A percentile compares a stretch with the other conserved stretches of the same genome.
These are phyloP conservation scores for Ogataea henricii DNA, from an alignment of 805 yeast species.

Conservation along the genomic window DNA sequence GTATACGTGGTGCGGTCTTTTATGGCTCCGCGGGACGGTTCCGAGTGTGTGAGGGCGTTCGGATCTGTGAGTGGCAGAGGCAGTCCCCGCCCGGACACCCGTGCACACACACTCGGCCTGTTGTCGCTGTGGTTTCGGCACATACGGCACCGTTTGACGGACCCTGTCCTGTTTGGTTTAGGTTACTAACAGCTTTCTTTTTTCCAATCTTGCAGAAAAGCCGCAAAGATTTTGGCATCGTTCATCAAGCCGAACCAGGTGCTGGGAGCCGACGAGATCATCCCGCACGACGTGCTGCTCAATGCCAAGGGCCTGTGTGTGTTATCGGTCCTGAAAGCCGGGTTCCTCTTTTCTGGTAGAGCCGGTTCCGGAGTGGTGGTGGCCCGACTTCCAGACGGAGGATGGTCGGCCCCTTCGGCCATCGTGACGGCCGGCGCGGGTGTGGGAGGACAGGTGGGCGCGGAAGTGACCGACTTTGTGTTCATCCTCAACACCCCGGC, in stretches of 20 bases:
- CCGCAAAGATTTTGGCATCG: slow-evolving; percentile 86
- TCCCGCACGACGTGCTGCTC: slow-evolving; percentile 84
- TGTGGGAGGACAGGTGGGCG: slow-evolving; percentile 97
- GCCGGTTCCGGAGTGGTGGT: slow-evolving; percentile 97
- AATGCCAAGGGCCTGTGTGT: slow-evolving; percentile 93
- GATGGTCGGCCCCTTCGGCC: slow-evolving; percentile 98
- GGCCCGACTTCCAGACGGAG: slow-evolving; percentile 90
- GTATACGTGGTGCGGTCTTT: neutral
- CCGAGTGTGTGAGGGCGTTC: no score
- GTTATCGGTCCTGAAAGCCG: slow-evolving; percentile 94
- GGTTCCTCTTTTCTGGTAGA: slow-evolving; percentile 92
- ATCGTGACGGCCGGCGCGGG: slow-evolving; percentile 97
- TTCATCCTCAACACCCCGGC: slow-evolving; percentile 83
- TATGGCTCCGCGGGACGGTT: no score
- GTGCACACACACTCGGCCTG: no score
- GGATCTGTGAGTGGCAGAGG: neutral
- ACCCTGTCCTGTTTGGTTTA: no score
- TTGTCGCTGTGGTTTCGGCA: neutral
- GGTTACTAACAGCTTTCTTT: slow-evolving; percentile 4
- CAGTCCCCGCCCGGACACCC: no score
- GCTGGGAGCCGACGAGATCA: slow-evolving; percentile 83
- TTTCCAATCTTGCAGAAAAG: slow-evolving; percentile 57
- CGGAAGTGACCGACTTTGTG: slow-evolving; percentile 94
- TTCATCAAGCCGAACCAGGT: slow-evolving; percentile 94
- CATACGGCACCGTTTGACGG: neutral